Evolutionary conservation across 176 grass and related monocot species (phyloP).

Genomic region (Oryza glaberrima): DNA sequence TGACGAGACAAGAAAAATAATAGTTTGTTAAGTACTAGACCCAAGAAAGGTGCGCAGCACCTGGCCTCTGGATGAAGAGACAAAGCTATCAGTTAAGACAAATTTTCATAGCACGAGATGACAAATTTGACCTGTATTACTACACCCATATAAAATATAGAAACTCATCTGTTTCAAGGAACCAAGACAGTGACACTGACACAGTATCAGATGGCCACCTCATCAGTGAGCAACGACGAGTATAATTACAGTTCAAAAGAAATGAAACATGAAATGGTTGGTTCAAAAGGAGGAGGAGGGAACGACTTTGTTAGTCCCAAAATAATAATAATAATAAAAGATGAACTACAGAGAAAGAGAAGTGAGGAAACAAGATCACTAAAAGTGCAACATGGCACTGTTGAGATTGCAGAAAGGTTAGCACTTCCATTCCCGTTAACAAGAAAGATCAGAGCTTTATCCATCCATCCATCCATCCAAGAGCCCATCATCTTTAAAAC

Average conservation of each 20-base stretch:
- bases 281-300: not conserved
- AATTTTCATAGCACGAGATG: constrained; percentile 44
- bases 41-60: constrained; percentile 43
- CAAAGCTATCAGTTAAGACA: constrained; percentile 29
- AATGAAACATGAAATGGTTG: not conserved
- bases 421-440: not conserved
- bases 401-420: not conserved
- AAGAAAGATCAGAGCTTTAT: constrained; percentile 24
- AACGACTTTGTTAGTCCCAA: not conserved
- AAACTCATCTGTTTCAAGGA: constrained; percentile 50
- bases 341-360: not conserved
- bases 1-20: constrained; percentile 35
- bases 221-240: constrained; percentile 3
- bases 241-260: constrained; percentile 26
- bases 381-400: constrained; percentile 2
- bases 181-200: constrained; percentile 47
- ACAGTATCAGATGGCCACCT: constrained; percentile 36
- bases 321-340: not conserved
- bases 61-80: constrained; percentile 35
- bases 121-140: constrained; percentile 60
- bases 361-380: not conserved
- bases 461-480: not conserved
- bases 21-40: constrained; percentile 24
- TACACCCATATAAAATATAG: constrained; percentile 29
- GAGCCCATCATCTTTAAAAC: constrained; percentile 10